Evolutionary conservation across 78 protist genomes (phyloP), one percentile per base, ranked within the genome.

Genomic region (Dictyostelium discoideum): DNA sequence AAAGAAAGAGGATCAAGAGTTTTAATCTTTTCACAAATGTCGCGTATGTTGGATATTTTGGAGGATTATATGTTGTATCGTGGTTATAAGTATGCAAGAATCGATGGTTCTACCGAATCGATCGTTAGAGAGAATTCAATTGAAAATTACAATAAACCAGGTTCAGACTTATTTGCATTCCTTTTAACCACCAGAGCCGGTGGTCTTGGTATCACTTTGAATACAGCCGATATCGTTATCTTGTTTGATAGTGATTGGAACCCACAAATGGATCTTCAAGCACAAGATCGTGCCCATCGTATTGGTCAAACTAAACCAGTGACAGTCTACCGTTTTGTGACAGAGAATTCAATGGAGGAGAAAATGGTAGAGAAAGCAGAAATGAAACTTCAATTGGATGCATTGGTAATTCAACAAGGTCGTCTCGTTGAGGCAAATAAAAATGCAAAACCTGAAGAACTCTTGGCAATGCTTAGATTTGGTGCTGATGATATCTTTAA

Each of bases 211-310:
- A 98, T 99, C 96, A 99, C 99, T 48, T 88, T 99, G 44, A 97
- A 97, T 10, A 85, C 99, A 1, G 99, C 99, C 0, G 99, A 99
- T 85, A 87, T 98, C 1, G 99, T 99, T 32, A 80, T 99, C 63
- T 67, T 99, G 18, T 99, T 85, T 92, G 99, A 99, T 97, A 76
- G 97, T 18, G 99, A 99, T 92, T 99, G 99, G 99, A 98, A 98
- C 77, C 99, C 99, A 11, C 99, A 98, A 85, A 85, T 80, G 67
- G 99, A 99, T 76, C 97, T 99, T 74, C 99, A 99, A 73, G 99
- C 99, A 4, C 96, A 96, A 97, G 99, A 99, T 87, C 92, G 99
- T 3, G 99, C 98, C 14, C 99, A 99, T 84, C 99, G 99, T 5
- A 99, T 99, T 40, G 99, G 99, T 46, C 99, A 99, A 97, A 98